A percentile compares a stretch with the other conserved stretches of the same genome.
phyloP scores from a whole-genome alignment of 345 rosid genomes.

The Odontarrhena argentea region DNA sequence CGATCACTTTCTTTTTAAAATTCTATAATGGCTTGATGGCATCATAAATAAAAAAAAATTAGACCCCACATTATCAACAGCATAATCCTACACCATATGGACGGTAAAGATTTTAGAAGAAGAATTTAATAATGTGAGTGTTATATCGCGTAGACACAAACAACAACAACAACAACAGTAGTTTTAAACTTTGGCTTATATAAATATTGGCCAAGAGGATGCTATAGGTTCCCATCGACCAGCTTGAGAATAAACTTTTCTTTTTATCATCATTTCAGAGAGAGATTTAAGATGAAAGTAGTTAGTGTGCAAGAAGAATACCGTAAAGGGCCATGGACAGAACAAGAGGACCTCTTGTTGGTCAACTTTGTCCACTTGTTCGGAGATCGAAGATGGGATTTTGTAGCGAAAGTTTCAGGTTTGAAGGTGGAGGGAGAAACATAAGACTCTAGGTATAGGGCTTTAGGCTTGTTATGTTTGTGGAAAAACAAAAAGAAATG shows the following conservation, averaged over 20 bases:
- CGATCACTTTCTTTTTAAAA: conserved; percentile 11
- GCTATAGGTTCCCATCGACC: conserved; percentile 39
- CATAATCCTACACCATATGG: conserved; percentile 54
- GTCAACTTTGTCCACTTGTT: conserved; percentile 83
- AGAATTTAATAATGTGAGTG: conserved; percentile 46
- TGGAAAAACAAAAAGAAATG: conserved; percentile 44
- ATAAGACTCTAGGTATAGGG: conserved; percentile 60
- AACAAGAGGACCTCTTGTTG: conserved; percentile 84
- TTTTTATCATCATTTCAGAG: conserved; percentile 11
- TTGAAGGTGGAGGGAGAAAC: conserved; percentile 99
- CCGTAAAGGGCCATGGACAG: conserved; percentile 98
- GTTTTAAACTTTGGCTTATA: conserved; percentile 42
- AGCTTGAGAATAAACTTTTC: conserved; percentile 30
- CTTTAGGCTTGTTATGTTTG: conserved; percentile 38
- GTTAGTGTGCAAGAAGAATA: conserved; percentile 59
- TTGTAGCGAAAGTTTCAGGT: conserved; percentile 99
- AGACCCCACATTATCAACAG: conserved; percentile 48
- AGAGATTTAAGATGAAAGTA: conserved; percentile 48
- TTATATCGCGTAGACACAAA: conserved; percentile 35
- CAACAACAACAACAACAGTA: conserved; percentile 21
- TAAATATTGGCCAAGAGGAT: conserved; percentile 43
- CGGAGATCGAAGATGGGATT: conserved; percentile 99
- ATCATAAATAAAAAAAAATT: conserved; percentile 39
- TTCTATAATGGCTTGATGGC: conserved; percentile 63
- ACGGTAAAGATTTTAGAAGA: conserved; percentile 46